Percentiles rank a stretch among this genome's conserved stretches.
Conservation (phyloP, 805 yeast species). For the Zygotorulaspora sp. region DNA sequence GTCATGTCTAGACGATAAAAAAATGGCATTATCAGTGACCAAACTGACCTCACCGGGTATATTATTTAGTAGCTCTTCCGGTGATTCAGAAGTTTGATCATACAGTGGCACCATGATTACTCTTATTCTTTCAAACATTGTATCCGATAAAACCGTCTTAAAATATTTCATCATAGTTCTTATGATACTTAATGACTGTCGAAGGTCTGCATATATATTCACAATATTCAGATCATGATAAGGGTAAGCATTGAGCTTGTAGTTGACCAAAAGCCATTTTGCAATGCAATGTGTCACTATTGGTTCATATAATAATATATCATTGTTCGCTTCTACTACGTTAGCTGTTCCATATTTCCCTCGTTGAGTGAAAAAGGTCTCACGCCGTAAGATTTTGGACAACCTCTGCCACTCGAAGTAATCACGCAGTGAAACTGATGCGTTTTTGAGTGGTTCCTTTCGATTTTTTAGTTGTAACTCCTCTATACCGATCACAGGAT, state of each 20-base stretch:
- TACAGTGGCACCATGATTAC: constrained; percentile 30
- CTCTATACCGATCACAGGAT: constrained; percentile 14
- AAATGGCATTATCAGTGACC: constrained; percentile 16
- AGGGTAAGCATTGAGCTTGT: constrained; percentile 63
- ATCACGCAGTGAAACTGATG: constrained; percentile 16
- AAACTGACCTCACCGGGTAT: constrained; percentile 23
- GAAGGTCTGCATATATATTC: constrained; percentile 28
- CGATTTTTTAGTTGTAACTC: constrained; percentile 11
- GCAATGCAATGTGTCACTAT: constrained; percentile 46
- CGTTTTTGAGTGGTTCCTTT: constrained; percentile 7
- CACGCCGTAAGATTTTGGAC: constrained; percentile 17
- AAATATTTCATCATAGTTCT: constrained; percentile 22
- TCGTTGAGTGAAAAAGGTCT: constrained; percentile 16
- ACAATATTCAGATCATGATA: constrained; percentile 52
- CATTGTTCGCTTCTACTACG: constrained; percentile 2
- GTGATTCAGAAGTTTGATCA: constrained; percentile 9
- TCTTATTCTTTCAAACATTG: constrained; percentile 26
- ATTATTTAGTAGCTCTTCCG: constrained; percentile 5
- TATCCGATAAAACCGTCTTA: constrained; percentile 14
- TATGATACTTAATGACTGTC: constrained; percentile 19
- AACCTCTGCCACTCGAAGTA: constrained; percentile 16
- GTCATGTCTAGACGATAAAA: constrained; percentile 12
- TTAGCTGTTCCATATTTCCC: constrained; percentile 1
- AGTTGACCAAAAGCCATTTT: constrained; percentile 66
- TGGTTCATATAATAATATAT: constrained; percentile 15